phyloP scores from a whole-genome alignment of 164 flowering plant species.

The Warburgia ugandensis region DNA sequence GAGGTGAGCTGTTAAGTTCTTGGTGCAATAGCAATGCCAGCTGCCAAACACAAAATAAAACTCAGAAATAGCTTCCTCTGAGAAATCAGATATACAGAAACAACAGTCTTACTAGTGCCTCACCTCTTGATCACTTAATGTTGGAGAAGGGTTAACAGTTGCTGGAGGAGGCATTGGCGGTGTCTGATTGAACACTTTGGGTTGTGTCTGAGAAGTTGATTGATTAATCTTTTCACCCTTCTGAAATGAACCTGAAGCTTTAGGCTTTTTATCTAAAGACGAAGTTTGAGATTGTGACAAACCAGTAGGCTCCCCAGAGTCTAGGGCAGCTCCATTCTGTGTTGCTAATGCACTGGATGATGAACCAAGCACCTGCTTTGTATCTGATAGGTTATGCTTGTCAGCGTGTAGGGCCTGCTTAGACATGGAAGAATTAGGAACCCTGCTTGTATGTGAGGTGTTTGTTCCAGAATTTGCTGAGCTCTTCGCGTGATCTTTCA shows the following conservation, averaged over 20 bases:
- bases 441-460: conserved; percentile 33
- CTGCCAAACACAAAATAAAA: conserved; percentile 32
- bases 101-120: not conserved
- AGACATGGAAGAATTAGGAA: conserved; percentile 20
- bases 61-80: not conserved
- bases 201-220: conserved; percentile 27
- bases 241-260: conserved; percentile 28
- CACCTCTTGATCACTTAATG: conserved; percentile 93
- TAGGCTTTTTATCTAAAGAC: conserved; percentile 32
- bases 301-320: conserved; percentile 34
- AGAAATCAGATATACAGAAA: not conserved
- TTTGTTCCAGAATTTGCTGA: conserved; percentile 29
- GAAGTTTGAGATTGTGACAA: conserved; percentile 27
- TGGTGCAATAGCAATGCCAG: conserved; percentile 91
- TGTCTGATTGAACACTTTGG: conserved; percentile 34
- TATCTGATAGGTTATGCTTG: conserved; percentile 32
- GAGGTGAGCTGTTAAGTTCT: conserved; percentile 93
- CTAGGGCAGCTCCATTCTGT: conserved; percentile 22
- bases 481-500: conserved; percentile 40
- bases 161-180: conserved; percentile 32
- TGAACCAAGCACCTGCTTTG: conserved; percentile 31
- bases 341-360: conserved; percentile 39
- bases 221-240: conserved; percentile 52
- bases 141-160: conserved; percentile 39
- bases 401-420: no score